Conservation (phyloP, 2,329 filamentous ascomycete species). For the Aureobasidium sp. region DNA sequence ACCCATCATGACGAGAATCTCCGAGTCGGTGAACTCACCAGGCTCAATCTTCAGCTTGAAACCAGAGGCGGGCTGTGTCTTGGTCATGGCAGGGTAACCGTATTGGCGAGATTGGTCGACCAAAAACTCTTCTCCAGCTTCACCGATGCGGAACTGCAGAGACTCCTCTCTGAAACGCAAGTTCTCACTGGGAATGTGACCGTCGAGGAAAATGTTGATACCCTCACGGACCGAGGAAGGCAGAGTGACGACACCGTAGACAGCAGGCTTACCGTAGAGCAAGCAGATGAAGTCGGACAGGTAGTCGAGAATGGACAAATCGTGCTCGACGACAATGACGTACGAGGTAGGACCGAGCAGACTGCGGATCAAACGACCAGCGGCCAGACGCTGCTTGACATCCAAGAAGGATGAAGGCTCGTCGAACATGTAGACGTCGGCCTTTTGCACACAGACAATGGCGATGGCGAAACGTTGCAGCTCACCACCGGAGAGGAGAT, state of each 20-base stretch:
- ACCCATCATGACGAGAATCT: constrained; percentile 99
- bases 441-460: constrained; percentile 89
- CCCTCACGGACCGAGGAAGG: constrained; percentile 95
- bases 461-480: constrained; percentile 97
- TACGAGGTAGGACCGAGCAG: constrained; percentile 86
- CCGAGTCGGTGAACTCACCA: constrained; percentile 91
- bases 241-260: constrained; percentile 96
- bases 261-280: constrained; percentile 87
- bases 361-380: constrained; percentile 85
- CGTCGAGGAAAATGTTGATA: constrained; percentile 98
- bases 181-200: constrained; percentile 97
- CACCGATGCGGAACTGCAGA: constrained; percentile 87
- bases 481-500: constrained; percentile 89
- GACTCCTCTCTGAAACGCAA: constrained; percentile 96
- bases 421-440: constrained; percentile 99
- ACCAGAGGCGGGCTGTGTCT: constrained; percentile 65
- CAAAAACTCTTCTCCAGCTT: constrained; percentile 81
- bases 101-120: constrained; percentile 80
- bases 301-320: constrained; percentile 96
- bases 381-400: constrained; percentile 96
- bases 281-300: constrained; percentile 98
- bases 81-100: constrained; percentile 82
- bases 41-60: constrained; percentile 78
- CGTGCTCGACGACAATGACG: constrained; percentile 98
- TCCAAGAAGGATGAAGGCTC: constrained; percentile 98